Evolutionary conservation across 495 filamentous ascomycete genomes (phyloP), one percentile per base, ranked within the genome.

Genomic region (Penicillium malachiteum): DNA sequence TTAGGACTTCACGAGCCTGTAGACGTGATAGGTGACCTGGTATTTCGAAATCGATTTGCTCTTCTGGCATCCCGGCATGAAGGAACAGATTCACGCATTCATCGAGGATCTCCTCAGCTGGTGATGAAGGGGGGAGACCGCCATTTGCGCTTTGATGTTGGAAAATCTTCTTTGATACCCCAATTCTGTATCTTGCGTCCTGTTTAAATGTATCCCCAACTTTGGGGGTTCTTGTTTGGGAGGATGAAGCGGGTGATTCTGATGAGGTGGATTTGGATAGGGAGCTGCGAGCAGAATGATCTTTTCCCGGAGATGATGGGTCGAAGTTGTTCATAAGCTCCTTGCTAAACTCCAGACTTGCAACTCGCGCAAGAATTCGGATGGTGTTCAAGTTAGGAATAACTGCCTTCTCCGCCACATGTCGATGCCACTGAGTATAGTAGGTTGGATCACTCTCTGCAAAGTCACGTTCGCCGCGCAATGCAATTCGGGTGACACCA

Each of bases 361-460:
- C 78, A 14, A 65, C 66, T 54, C 68, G 70, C 3, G 68, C 57
- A 47, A 80, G 66, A 43, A 73, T 71, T 43, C 77, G 71, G 45
- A 78, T 64, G 18, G 76, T 79, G 42, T 71, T 70, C 9, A 72
- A 34, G 50, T 76, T 67, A 6, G 78, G 73, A 45, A 70, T 34
- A 7, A 67, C 56, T 26, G 61, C 58, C 47, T 72, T 73, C 7
- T 50, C 44, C 39, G 66, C 60, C 8, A 54, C 21, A 26, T 74
- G 56, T 9, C 47, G 33, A 51, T 63, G 60, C 62, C 71, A 74
- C n/a, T 32, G 8, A 18, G 45, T n/a, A 44, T 72, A 59, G 55
- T 69, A 74, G 30, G 60, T 55, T 0, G 69, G 72, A 41, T 71
- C 60, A 43, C 65, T 66, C 14, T 56, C 43, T 14, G 43, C n/a